These are phyloP conservation scores for Termitomyces heimii DNA, from an alignment of 768 basidiomycete genomes.

Conservation along the genomic window DNA sequence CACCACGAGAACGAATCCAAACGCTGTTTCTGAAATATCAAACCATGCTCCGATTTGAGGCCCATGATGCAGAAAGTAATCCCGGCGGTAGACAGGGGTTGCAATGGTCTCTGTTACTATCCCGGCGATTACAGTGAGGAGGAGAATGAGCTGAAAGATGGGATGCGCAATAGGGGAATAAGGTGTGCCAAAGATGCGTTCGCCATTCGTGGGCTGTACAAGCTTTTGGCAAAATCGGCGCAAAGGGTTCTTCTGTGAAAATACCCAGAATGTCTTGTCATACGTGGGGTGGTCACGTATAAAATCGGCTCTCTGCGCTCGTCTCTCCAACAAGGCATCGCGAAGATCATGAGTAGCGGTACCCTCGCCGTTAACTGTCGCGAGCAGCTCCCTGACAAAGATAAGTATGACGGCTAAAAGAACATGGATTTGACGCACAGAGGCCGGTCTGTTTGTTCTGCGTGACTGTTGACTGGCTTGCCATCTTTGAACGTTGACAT, in stretches of 20 bases:
- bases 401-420: not conserved
- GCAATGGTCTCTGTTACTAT: constrained; percentile 81
- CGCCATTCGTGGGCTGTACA: constrained; percentile 77
- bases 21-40: constrained; percentile 68
- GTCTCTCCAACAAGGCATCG: constrained; percentile 63
- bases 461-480: constrained; percentile 26
- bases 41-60: constrained; percentile 76
- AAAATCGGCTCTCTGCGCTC: constrained; percentile 79
- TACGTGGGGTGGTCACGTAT: constrained; percentile 85
- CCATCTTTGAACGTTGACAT: constrained; percentile 48
- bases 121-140: constrained; percentile 73
- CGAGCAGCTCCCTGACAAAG: constrained; percentile 57
- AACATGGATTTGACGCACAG: constrained; percentile 42
- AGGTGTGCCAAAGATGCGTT: constrained; percentile 80
- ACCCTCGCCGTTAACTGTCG: constrained; percentile 52
- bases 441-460: constrained; percentile 66
- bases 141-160: constrained; percentile 68
- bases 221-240: constrained; percentile 77
- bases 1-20: constrained; percentile 64
- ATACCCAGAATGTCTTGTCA: constrained; percentile 86
- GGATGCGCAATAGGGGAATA: constrained; percentile 60
- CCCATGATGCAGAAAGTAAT: constrained; percentile 60
- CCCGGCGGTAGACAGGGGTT: constrained; percentile 75
- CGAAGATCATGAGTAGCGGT: constrained; percentile 44
- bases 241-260: constrained; percentile 71